Conservation (phyloP, 2,329 filamentous ascomycete genomes). For the Pseudogymnoascus sp. region DNA sequence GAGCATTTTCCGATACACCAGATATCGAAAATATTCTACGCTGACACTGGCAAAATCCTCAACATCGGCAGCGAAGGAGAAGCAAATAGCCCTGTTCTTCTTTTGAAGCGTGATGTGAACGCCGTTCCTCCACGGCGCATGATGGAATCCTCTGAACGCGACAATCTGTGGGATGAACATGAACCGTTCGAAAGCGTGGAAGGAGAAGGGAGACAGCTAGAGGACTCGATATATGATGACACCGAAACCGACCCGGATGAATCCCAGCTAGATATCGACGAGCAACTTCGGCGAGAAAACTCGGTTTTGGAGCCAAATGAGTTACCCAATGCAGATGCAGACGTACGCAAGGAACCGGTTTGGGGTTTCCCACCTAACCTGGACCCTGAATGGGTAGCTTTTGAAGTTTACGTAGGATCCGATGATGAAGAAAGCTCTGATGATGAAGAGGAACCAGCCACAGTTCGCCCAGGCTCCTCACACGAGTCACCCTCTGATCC, state of each 20-base stretch:
- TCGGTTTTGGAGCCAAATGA: constrained; percentile 19
- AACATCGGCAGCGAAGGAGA: constrained; percentile 64
- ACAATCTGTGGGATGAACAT: constrained; percentile 23
- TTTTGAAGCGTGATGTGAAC: constrained; percentile 62
- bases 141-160: constrained; percentile 44
- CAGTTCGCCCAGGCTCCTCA: constrained; percentile 22
- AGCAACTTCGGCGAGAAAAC: constrained; percentile 29
- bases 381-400: constrained; percentile 68
- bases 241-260: constrained; percentile 24
- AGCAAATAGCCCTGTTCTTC: constrained; percentile 59
- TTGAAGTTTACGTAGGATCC: constrained; percentile 64
- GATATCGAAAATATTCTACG: constrained; percentile 72
- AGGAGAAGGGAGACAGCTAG: constrained; percentile 22
- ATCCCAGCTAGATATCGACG: constrained; percentile 30
- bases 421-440: constrained; percentile 38
- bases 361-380: constrained; percentile 58
- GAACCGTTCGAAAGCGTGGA: constrained; percentile 17
- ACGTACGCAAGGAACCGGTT: constrained; percentile 14
- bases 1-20: constrained; percentile 65
- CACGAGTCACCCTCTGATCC: constrained; percentile 14
- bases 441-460: constrained; percentile 19
- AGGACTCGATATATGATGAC: constrained; percentile 16
- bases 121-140: constrained; percentile 61
- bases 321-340: constrained; percentile 4
- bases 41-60: constrained; percentile 67